Base-by-base conservation (phyloP, 768 basidiomycete species). In the Panaeolus papilionaceus region DNA sequence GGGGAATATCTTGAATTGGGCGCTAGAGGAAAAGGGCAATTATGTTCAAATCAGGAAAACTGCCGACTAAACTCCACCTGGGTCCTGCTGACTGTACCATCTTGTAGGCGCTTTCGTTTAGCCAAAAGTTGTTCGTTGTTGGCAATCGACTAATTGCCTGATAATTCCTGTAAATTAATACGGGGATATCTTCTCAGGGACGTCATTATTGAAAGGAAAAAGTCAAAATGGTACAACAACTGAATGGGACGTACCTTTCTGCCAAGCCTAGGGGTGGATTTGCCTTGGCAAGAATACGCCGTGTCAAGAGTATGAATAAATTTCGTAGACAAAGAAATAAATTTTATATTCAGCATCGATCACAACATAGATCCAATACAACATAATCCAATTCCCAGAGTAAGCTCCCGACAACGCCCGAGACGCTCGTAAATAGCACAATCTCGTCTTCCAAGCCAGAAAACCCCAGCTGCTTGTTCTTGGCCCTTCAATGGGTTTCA, bases 331-430 rank as follows among this genome's bases (percentile, higher is more conserved):
- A 33, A 33, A 33, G 33, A 33, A 33, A 33, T 33, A 33, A 33
- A 33, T 33, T 33, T 33, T 33, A 33, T 5, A 33, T 33, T 33
- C 33, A 33, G 33, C 33, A 33, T 33, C 33, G 33, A 44, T 51
- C 26, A 51, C 47, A 51, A 51, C 47, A 51, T 51, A 28, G 28
- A 58, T 58, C 54, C 26, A 16, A 37, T 58, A 18, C 11, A 58
- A 58, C 54, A 58, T 58, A 58, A 37, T 7, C 20, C 26, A 58
- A 28, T 10, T 12, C 54, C 54, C 64, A 54, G 38, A 23, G 14
- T n/a, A 65, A 18, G 38, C 4, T 18, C 33, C 51, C 47, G 26
- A 45, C 45, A 51, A 51, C 49, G 64, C 28, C 51, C 26, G 54
- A 58, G 33, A 33, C 1, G 33, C 54, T 16, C 26, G 12, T 37